Conservation (phyloP, 2,329 filamentous ascomycete species). For the Stromatinia cepivora region DNA sequence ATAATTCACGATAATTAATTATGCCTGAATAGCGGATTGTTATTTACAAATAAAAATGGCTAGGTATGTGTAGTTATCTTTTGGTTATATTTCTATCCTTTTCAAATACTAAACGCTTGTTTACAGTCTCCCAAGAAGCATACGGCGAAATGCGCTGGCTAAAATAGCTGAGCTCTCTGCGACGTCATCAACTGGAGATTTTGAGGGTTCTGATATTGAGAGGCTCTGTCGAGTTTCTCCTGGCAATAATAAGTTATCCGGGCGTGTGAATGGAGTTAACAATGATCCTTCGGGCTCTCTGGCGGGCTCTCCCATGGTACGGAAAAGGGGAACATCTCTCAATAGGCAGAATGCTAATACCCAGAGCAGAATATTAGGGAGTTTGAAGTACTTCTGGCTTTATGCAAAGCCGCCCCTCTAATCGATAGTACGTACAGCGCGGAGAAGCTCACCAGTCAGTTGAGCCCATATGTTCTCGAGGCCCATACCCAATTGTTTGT, state of each 20-base stretch:
- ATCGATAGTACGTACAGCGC: constrained; percentile 72
- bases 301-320: constrained; percentile 62
- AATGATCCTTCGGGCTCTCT: constrained; percentile 47
- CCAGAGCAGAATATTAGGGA: constrained; percentile 76
- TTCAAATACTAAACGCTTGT: constrained; percentile 2
- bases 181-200: constrained; percentile 52
- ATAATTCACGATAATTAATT: neutral
- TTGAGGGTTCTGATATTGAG: constrained; percentile 64
- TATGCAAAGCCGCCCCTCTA: constrained; percentile 84
- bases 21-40: neutral
- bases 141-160: constrained; percentile 62
- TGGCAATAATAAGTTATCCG: constrained; percentile 47
- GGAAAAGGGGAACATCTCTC: neutral
- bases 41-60: constrained; percentile 13
- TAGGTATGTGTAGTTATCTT: constrained; percentile 11
- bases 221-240: constrained; percentile 60
- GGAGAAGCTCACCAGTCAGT: constrained; percentile 72
- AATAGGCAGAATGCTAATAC: constrained; percentile 18
- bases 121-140: constrained; percentile 48
- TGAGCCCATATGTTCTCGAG: constrained; percentile 83
- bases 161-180: constrained; percentile 66
- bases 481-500: constrained; percentile 77
- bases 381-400: constrained; percentile 84
- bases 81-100: neutral
- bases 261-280: constrained; percentile 50